Evolutionary conservation across 192 early-diverging fungal species (phyloP).

Genomic region (Mortierella claussenii): DNA sequence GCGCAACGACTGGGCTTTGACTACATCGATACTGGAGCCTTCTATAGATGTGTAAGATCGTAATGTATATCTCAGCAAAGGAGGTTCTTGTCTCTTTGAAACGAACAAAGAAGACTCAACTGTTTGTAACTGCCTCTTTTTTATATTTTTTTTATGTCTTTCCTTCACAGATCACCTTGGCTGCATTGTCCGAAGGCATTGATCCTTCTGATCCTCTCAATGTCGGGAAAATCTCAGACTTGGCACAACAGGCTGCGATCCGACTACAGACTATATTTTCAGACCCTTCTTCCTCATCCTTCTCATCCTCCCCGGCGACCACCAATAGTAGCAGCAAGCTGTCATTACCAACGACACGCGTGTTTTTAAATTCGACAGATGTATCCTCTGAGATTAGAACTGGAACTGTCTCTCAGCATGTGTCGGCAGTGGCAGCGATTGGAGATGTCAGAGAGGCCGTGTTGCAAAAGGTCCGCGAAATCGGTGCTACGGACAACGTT

Average conservation of each 20-base stretch:
- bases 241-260: slow-evolving; percentile 28
- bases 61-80: too few relatives aligned
- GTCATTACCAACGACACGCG: slow-evolving; percentile 26
- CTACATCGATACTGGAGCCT: slow-evolving; percentile 83
- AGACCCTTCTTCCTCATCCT: neutral
- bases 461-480: slow-evolving; percentile 61
- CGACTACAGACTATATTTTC: slow-evolving; percentile 11
- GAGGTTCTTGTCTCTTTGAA: too few relatives aligned
- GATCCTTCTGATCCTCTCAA: slow-evolving; percentile 52
- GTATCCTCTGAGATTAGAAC: slow-evolving; percentile 72
- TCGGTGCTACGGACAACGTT: slow-evolving; percentile 56
- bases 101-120: too few relatives aligned
- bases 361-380: slow-evolving; percentile 68
- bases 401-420: slow-evolving; percentile 62
- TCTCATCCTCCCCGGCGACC: neutral
- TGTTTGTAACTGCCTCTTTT: too few relatives aligned
- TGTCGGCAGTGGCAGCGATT: slow-evolving; percentile 70
- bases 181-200: slow-evolving; percentile 43
- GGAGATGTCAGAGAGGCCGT: slow-evolving; percentile 63
- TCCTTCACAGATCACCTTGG: slow-evolving; percentile 54
- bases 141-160: neutral
- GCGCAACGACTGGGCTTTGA: slow-evolving; percentile 72
- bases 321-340: neutral
- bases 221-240: slow-evolving; percentile 37
- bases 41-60: slow-evolving; percentile 64